Evolutionary conservation across 129 eudicot species (phyloP).

Genomic region (Artemisia argyi): DNA sequence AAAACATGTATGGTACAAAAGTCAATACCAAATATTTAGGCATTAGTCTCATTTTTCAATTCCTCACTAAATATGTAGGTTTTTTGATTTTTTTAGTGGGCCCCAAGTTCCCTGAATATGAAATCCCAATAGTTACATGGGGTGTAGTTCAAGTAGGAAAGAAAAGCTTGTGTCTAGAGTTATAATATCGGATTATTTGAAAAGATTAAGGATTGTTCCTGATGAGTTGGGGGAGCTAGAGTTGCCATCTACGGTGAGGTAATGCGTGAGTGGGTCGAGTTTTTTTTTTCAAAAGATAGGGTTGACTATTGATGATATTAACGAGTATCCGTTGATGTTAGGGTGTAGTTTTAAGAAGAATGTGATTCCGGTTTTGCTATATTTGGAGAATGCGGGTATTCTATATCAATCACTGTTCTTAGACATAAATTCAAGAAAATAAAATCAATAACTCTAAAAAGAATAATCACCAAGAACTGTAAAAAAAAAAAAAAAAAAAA

Average conservation of each 20-base stretch:
- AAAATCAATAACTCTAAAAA: too few species aligned
- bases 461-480: too few species aligned
- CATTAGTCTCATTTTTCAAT: too few species aligned
- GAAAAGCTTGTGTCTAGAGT: constrained; percentile 67
- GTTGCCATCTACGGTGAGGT: constrained; percentile 64
- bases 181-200: constrained; percentile 59
- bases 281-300: constrained; percentile 72
- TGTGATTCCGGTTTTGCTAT: constrained; percentile 64
- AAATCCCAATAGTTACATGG: constrained; percentile 83
- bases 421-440: too few species aligned
- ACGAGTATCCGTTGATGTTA: constrained; percentile 71
- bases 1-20: too few species aligned
- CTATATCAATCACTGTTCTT: too few species aligned
- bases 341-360: constrained; percentile 78
- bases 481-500: too few species aligned
- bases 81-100: too few species aligned
- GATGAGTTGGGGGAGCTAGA: constrained; percentile 65
- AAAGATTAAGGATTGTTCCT: constrained; percentile 56
- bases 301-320: constrained; percentile 60
- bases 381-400: constrained; percentile 70
- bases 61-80: too few species aligned
- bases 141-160: constrained; percentile 74
- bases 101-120: constrained; percentile 72
- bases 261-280: constrained; percentile 77
- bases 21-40: too few species aligned